Conservation (phyloP, 1,139 yeast species). For the Hanseniaspora uvarum region DNA sequence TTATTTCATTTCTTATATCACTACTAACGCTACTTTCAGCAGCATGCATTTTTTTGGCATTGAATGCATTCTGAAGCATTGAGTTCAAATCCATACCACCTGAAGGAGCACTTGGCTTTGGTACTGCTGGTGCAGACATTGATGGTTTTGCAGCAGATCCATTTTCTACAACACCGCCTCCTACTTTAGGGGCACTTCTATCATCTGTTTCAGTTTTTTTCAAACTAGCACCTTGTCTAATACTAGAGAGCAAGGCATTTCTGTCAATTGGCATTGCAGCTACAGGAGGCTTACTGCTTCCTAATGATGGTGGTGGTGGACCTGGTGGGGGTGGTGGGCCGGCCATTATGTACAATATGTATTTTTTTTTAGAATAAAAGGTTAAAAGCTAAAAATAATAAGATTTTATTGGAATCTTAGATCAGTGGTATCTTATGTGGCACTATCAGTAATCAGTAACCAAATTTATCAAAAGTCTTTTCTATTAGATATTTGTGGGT, state of each 20-base stretch:
- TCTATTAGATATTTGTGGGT: neutral
- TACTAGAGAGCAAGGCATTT: slow-evolving; percentile 78
- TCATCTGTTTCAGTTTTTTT: slow-evolving; percentile 73
- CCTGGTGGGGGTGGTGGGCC: slow-evolving; percentile 31
- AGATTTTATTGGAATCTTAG: neutral
- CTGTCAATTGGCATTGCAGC: slow-evolving; percentile 32
- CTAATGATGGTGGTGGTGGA: slow-evolving; percentile 27
- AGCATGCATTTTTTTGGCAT: slow-evolving; percentile 20
- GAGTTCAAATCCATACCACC: slow-evolving; percentile 22
- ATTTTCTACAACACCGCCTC: slow-evolving; percentile 30
- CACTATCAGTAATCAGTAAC: too few species aligned
- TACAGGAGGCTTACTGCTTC: slow-evolving; percentile 18
- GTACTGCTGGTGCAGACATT: slow-evolving; percentile 19
- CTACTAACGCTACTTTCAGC: slow-evolving; percentile 20
- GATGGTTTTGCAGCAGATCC: slow-evolving; percentile 20
- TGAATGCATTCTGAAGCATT: slow-evolving; percentile 17
- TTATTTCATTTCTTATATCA: slow-evolving; percentile 19
- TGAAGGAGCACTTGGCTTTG: slow-evolving; percentile 24
- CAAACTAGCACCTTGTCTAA: slow-evolving; percentile 63
- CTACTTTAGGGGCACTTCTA: slow-evolving; percentile 47
- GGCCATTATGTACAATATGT: slow-evolving; percentile 20
- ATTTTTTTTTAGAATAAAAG: too few species aligned
- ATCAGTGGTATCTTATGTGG: neutral
- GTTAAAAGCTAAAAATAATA: neutral
- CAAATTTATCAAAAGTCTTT: neutral